These are phyloP conservation scores for Globisporangium alternatum DNA, from an alignment of 352 stramenopile genomes.

Conservation along the genomic window DNA sequence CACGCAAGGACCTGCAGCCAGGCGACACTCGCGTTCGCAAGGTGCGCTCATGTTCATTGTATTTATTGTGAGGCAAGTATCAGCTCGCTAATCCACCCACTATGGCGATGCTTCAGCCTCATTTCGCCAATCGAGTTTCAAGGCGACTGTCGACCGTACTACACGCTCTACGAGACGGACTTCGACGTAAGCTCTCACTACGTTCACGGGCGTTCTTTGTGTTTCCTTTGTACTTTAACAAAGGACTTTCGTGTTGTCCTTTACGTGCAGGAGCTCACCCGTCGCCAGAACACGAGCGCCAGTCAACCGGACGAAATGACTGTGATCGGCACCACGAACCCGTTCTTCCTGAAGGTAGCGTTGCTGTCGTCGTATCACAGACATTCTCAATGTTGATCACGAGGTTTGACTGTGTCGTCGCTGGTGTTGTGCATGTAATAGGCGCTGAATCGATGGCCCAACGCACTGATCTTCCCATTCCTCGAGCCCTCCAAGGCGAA, in stretches of 20 bases:
- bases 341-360: constrained; percentile 84
- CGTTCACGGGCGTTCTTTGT: not conserved
- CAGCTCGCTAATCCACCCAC: not conserved
- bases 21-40: constrained; percentile 75
- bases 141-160: constrained; percentile 85
- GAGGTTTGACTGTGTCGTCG: not conserved
- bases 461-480: constrained; percentile 78
- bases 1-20: constrained; percentile 80
- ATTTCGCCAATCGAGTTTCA: constrained; percentile 78
- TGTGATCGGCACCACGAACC: constrained; percentile 82
- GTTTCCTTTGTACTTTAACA: not conserved
- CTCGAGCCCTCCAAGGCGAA: constrained; percentile 31
- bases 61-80: not conserved
- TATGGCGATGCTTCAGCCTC: constrained; percentile 37
- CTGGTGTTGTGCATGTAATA: constrained; percentile 14
- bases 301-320: constrained; percentile 47
- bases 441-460: constrained; percentile 76
- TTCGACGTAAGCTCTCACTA: constrained; percentile 54
- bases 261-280: constrained; percentile 38
- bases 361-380: not conserved
- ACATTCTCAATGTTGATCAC: no score
- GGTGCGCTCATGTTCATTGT: constrained; percentile 25
- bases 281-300: constrained; percentile 49
- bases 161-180: constrained; percentile 82
- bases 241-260: not conserved